Conservation (phyloP, 768 basidiomycete species). For the Auricularia auricula-judae region DNA sequence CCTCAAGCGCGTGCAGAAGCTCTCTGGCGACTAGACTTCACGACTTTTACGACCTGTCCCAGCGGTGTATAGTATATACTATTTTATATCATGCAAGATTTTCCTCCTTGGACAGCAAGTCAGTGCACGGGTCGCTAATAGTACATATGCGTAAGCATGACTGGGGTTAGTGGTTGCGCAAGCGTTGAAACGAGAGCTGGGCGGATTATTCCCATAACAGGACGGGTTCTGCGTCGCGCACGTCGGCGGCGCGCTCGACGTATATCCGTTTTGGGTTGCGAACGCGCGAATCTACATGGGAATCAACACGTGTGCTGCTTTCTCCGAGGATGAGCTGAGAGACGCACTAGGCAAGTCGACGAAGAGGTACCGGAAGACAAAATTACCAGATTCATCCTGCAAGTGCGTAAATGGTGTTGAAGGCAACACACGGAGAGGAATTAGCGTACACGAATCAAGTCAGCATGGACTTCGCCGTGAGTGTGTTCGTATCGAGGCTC, state of each 20-base stretch:
- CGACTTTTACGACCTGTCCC: background rate
- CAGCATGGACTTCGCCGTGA: background rate
- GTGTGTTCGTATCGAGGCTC: background rate
- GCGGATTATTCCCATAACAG: conserved; percentile 38
- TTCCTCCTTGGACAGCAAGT: background rate
- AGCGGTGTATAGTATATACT: background rate
- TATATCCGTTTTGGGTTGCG: conserved; percentile 56
- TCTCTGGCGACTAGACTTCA: conserved; percentile 66
- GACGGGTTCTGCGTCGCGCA: conserved; percentile 60
- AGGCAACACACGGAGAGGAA: background rate
- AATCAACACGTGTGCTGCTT: conserved; percentile 11
- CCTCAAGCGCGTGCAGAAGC: conserved; percentile 91
- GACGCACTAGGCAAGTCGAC: conserved; percentile 70
- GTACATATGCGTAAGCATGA: background rate
- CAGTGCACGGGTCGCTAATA: background rate
- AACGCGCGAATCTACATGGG: conserved; percentile 44
- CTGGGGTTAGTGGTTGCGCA: too few species aligned
- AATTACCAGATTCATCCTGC: conserved; percentile 68
- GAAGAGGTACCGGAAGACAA: conserved; percentile 65
- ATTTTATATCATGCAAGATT: background rate
- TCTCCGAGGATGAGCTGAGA: background rate
- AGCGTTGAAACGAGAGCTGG: background rate
- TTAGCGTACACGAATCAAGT: conserved; percentile 16
- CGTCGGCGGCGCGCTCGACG: conserved; percentile 54
- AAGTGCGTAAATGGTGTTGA: conserved; percentile 3